Conservation (phyloP, 75 land plant genomes). For the Pinus albicaulis region DNA sequence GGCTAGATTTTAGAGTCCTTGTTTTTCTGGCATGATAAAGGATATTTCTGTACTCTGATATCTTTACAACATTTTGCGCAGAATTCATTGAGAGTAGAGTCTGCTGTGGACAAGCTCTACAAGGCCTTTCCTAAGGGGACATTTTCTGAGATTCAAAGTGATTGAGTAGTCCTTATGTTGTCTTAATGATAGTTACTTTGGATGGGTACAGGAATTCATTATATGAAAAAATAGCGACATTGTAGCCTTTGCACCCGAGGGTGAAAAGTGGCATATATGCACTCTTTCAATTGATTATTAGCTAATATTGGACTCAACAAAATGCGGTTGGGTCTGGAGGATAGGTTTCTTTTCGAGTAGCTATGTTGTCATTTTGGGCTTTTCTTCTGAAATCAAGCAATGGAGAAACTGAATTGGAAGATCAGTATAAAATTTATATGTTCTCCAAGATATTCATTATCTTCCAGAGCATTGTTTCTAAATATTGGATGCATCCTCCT, state of each 20-base stretch:
- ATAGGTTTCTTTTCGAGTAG: not conserved
- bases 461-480: too few relatives aligned
- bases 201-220: not conserved
- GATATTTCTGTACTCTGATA: not conserved
- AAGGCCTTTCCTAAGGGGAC: not conserved
- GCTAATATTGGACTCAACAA: not conserved
- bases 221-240: not conserved
- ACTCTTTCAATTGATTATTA: not conserved
- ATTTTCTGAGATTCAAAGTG: not conserved
- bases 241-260: not conserved
- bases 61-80: not conserved
- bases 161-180: not conserved
- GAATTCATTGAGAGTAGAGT: constrained; percentile 2
- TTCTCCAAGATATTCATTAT: not conserved
- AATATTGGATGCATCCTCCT: too few relatives aligned
- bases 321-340: not conserved
- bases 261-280: not conserved
- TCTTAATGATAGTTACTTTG: not conserved
- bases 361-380: not conserved
- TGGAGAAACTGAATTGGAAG: not conserved
- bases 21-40: not conserved
- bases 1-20: not conserved
- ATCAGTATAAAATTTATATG: constrained; percentile 1
- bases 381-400: not conserved
- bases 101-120: constrained; percentile 1